A percentile compares a stretch with the other conserved stretches of the same genome.
Evolutionary conservation across 805 yeast species (phyloP).

Genomic region (Monosporozyma siamensis): DNA sequence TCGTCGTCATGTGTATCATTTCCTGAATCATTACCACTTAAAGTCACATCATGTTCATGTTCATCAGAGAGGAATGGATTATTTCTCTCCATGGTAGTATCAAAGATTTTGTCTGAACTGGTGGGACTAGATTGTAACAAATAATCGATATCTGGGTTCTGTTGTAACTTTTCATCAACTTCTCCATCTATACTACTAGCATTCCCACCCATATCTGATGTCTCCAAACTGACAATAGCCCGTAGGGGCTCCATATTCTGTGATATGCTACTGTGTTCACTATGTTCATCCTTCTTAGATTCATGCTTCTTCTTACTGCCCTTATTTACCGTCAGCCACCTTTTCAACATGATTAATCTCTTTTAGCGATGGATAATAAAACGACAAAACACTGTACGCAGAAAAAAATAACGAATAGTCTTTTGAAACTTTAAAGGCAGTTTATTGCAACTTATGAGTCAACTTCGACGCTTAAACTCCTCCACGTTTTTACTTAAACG

Average conservation of each 20-base stretch:
- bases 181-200: background rate
- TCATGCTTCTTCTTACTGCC: conserved; percentile 1
- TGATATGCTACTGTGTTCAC: background rate
- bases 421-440: no score
- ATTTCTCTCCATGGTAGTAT: conserved; percentile 1
- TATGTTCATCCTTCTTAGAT: background rate
- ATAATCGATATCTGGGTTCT: background rate
- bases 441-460: no score
- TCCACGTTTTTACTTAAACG: no score
- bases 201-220: conserved; percentile 1
- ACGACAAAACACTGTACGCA: no score
- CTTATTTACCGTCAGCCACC: conserved; percentile 11
- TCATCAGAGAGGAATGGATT: background rate
- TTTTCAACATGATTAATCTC: conserved; percentile 15
- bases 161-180: background rate
- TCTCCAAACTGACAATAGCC: conserved; percentile 2
- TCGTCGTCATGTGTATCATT: conserved; percentile 3
- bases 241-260: background rate
- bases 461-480: no score
- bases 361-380: background rate
- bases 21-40: background rate
- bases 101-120: background rate
- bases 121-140: background rate
- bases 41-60: background rate
- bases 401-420: no score